phyloP scores from a whole-genome alignment of 2,329 filamentous ascomycete species.

The Alternaria viburni region DNA sequence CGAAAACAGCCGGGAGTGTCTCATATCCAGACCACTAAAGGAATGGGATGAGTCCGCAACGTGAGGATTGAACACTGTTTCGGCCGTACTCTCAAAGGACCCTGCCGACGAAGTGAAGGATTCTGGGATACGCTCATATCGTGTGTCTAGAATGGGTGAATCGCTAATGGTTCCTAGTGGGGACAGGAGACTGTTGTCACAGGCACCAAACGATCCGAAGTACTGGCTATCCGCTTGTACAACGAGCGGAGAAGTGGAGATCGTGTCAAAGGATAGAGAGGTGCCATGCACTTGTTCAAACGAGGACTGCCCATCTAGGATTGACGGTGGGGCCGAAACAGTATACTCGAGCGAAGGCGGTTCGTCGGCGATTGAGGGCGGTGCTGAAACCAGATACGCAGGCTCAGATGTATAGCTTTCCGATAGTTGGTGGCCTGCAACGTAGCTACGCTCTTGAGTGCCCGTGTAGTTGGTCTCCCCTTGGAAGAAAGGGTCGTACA shows the following conservation, averaged over 20 bases:
- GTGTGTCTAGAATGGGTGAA: slow-evolving; percentile 33
- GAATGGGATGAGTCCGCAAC: slow-evolving; percentile 35
- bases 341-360: slow-evolving; percentile 36
- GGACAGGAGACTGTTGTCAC: slow-evolving; percentile 22
- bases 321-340: slow-evolving; percentile 37
- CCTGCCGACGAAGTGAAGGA: slow-evolving; percentile 18
- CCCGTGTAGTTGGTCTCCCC: slow-evolving; percentile 21
- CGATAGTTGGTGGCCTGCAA: slow-evolving; percentile 20
- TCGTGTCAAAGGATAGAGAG: slow-evolving; percentile 36
- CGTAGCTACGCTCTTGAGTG: slow-evolving; percentile 14
- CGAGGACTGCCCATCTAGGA: slow-evolving; percentile 33
- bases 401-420: slow-evolving; percentile 32
- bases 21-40: slow-evolving; percentile 39
- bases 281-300: slow-evolving; percentile 29
- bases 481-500: slow-evolving; percentile 38
- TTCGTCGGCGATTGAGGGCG: slow-evolving; percentile 33
- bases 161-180: slow-evolving; percentile 21
- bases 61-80: slow-evolving; percentile 38
- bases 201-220: slow-evolving; percentile 34
- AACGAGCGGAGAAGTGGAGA: slow-evolving; percentile 35
- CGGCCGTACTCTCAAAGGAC: slow-evolving; percentile 30
- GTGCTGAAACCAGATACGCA: slow-evolving; percentile 27
- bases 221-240: slow-evolving; percentile 23
- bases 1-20: slow-evolving; percentile 36
- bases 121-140: slow-evolving; percentile 28